Evolutionary conservation across 306 rosid genomes (phyloP).

Genomic region (Malus sylvestris): DNA sequence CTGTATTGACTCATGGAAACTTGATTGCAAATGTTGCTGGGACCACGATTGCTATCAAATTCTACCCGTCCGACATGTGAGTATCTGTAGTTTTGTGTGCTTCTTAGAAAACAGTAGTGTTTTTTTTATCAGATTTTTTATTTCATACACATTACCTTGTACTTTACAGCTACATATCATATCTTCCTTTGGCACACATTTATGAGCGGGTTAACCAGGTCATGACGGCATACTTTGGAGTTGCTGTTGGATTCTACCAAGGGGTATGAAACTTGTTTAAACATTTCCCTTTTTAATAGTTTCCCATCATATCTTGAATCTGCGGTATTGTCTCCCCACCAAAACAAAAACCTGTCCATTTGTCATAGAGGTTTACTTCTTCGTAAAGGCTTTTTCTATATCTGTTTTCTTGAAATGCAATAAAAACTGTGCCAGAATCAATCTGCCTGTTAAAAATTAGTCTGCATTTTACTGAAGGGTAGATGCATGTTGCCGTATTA

Average conservation of each 20-base stretch:
- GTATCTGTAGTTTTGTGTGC: slow-evolving; percentile 25
- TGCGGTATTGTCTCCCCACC: not conserved
- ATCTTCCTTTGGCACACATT: slow-evolving; percentile 98
- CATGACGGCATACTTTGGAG: slow-evolving; percentile 52
- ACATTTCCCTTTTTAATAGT: not conserved
- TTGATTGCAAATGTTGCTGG: slow-evolving; percentile 90
- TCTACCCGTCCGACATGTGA: slow-evolving; percentile 78
- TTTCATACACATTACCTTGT: slow-evolving; percentile 23
- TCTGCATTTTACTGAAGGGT: not conserved
- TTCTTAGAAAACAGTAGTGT: not conserved
- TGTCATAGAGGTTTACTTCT: not conserved
- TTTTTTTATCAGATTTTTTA: not conserved
- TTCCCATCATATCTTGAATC: not conserved
- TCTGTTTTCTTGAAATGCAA: not conserved
- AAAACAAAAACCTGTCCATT: not conserved
- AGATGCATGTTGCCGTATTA: not conserved
- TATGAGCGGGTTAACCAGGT: slow-evolving; percentile 92
- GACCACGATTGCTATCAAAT: slow-evolving; percentile 35
- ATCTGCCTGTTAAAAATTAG: not conserved
- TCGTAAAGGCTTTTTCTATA: not conserved
- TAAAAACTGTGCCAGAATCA: not conserved
- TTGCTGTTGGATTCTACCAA: slow-evolving; percentile 95
- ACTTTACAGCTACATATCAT: slow-evolving; percentile 73
- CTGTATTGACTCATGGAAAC: slow-evolving; percentile 78
- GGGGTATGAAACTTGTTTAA: slow-evolving; percentile 55